Evolutionary conservation across 73 alveolate genomes (phyloP), one percentile per base, ranked within the genome.

Genomic region (Paramecium pentaurelia): DNA sequence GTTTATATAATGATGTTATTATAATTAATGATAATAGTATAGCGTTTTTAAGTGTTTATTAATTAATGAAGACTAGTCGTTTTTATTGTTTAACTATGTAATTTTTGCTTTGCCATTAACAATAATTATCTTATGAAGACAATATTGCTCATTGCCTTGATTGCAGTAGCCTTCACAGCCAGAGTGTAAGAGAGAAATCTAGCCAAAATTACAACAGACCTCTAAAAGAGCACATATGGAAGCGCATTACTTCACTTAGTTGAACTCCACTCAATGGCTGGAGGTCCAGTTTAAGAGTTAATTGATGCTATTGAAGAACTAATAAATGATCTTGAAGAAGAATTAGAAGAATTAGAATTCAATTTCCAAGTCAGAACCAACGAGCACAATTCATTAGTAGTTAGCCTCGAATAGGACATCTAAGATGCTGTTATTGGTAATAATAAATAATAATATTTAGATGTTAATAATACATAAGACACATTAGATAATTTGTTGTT

Each of bases 261-360:
- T 16, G 91, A 80, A n/a, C 58, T 80, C 16, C 91, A 80, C 91
- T 42, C 91, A 27, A 45, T 45, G 91, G 91, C 91, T 80, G 91
- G 91, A 25, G 91, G 91, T 44, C 77, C 91, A 40, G 91, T 80
- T 27, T 47, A 80, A 80, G 91, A 80, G 73, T 80, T 80, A 28
- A 49, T 47, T 80, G 91, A 80, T 47, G 91, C 91, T 22, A 80
- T 80, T 80, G 91, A 80, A 80, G 91, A 80, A 51, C 75, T 80
- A 12, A 49, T 80, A 37, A 80, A 80, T 37, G 91, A 80, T 49
- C 58, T 80, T 14, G 73, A 80, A 28, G 91, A 45, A 14, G 91
- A 28, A 45, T 45, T 80, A 25, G 91, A 80, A 36, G 47, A 80
- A 49, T 49, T 80, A 47, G 91, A 80, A 45, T 80, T 80, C 58